Base-by-base conservation (phyloP, 2,329 filamentous ascomycete genomes). In the Gyromitra esculenta region DNA sequence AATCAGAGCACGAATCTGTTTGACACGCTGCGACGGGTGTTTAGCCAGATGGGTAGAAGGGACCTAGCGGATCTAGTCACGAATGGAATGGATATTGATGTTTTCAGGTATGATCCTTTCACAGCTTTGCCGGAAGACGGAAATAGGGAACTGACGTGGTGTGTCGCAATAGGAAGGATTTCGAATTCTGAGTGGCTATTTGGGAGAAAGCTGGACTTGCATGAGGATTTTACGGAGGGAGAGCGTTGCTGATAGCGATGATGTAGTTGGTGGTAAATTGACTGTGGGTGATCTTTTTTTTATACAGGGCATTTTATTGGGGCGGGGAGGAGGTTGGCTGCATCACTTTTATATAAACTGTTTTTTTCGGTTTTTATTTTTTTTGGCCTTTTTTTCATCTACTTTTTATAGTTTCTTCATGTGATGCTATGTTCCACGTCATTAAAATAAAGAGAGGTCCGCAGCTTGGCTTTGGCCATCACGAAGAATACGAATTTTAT, bases 1-100 rank as follows among this genome's bases (percentile, higher is more conserved):
- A 99, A 99, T 84, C 91, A 96, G 83, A 97, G 93, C 86, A 97
- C 94, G 64, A 99, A 97, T 81, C 86, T 99, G 75, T 97, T 97
- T 84, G 96, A 99, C 83, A 99, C 96, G 11, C 85, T 99, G 78
- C 86, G 95, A 78, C 87, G 96, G 76, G 96, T 98, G n/a, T 98
- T 99, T 84, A 94, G 91, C 8, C 93, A 97, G 85, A 98, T 99
- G 96, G 92, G 92, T 1, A 86, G 96, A 74, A 87, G 93, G 73
- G 96, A 99, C 84, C 83, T 99, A 82, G 91, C 92, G 1, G 94
- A 98, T 83, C 88, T 90, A 85, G 96, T 97, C 5, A 91, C 94
- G 11, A 89, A 91, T 0, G 95, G 94, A 35, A 95, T 99, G 86
- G 93, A 98, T 85, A 91, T 97, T 35, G 93, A 96, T 82, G 86